A percentile compares a stretch with the other conserved stretches of the same genome.
Evolutionary conservation across 805 yeast genomes (phyloP).

Genomic region (Candida nemodendra): DNA sequence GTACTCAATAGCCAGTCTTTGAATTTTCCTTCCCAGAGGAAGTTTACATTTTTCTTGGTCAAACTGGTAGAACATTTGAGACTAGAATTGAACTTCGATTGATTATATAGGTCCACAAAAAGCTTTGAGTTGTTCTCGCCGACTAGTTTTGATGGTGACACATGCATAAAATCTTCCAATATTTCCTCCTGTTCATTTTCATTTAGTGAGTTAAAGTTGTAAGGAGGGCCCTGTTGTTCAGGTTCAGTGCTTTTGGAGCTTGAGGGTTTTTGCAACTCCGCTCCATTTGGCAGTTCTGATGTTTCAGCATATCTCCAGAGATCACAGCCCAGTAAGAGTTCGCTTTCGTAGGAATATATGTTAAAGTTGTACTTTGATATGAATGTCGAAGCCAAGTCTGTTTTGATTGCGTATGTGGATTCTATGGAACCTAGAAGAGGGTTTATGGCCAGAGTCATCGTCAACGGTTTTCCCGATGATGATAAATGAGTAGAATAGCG

Average conservation of each 20-base stretch:
- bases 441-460: constrained; percentile 81
- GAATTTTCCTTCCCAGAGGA: constrained; percentile 86
- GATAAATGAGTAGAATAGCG: constrained; percentile 78
- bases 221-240: neutral
- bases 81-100: constrained; percentile 64
- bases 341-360: constrained; percentile 84
- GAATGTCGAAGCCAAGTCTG: constrained; percentile 71
- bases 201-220: constrained; percentile 20
- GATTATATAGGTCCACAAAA: constrained; percentile 39
- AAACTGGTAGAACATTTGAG: constrained; percentile 71
- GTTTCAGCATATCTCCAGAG: constrained; percentile 53
- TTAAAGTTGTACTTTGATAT: constrained; percentile 88
- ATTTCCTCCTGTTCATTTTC: constrained; percentile 21
- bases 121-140: constrained; percentile 20
- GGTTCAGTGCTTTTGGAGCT: neutral
- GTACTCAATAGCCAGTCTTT: constrained; percentile 77
- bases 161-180: constrained; percentile 23
- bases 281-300: neutral
- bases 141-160: constrained; percentile 18
- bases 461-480: constrained; percentile 83
- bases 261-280: neutral
- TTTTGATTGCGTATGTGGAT: constrained; percentile 81
- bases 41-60: constrained; percentile 55
- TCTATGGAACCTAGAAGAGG: constrained; percentile 89
- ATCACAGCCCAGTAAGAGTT: constrained; percentile 83